Conservation (phyloP, 1,139 yeast genomes). For the Kurtzmaniella quercitrusa region DNA sequence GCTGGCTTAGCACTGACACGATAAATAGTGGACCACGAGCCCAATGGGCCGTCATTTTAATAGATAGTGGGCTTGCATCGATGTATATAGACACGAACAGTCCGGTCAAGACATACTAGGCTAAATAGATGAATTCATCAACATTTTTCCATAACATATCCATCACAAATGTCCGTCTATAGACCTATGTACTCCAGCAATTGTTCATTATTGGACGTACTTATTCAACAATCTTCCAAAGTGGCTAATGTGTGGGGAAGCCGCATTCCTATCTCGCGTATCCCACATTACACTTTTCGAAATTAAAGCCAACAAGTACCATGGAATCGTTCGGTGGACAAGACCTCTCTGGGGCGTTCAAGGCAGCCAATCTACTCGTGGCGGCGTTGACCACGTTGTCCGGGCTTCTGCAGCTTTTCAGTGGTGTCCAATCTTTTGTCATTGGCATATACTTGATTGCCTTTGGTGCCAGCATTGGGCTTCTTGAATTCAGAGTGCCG, state of each 20-base stretch:
- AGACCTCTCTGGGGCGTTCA: conserved; percentile 52
- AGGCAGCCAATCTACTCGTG: conserved; percentile 58
- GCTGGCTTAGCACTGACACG: too few relatives aligned
- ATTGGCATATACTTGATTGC: conserved; percentile 53
- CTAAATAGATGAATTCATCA: neutral
- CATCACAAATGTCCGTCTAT: too few relatives aligned
- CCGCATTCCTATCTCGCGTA: too few relatives aligned
- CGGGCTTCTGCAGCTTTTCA: conserved; percentile 58
- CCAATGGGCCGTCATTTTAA: too few relatives aligned
- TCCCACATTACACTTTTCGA: too few relatives aligned
- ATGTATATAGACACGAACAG: neutral
- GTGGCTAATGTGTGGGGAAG: too few relatives aligned
- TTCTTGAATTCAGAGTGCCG: conserved; percentile 58
- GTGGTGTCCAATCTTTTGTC: conserved; percentile 52
- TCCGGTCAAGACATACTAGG: neutral
- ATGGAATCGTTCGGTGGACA: conserved; percentile 18
- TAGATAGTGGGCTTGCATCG: too few relatives aligned
- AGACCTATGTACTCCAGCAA: too few relatives aligned
- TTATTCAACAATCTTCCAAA: too few relatives aligned
- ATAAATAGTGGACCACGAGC: too few relatives aligned
- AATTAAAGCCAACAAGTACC: neutral
- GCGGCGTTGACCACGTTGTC: conserved; percentile 52
- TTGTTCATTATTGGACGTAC: too few relatives aligned
- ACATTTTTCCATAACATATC: too few relatives aligned
- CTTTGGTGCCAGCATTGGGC: conserved; percentile 53